Conservation (phyloP, 441 rosid species). For the Cnidoscolus chayamansa region DNA sequence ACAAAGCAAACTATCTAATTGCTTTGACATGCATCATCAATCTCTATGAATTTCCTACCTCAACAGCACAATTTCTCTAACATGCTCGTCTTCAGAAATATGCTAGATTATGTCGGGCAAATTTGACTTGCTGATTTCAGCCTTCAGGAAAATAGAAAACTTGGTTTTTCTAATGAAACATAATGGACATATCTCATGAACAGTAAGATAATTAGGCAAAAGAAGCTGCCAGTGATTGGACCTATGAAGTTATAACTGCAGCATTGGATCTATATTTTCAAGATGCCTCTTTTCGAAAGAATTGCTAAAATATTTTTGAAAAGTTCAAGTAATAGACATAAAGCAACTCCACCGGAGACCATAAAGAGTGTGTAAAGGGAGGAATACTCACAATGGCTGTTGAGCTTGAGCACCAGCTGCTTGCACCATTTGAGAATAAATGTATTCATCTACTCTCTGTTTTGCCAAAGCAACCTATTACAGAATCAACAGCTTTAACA, state of each 20-base stretch:
- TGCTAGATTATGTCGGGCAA: no score
- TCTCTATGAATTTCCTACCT: not conserved
- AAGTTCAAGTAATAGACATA: not conserved
- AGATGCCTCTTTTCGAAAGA: not conserved
- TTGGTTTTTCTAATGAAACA: not conserved
- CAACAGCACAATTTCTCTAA: no score
- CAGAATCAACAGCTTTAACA: not conserved
- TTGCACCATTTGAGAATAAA: conserved; percentile 52
- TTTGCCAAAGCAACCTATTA: conserved; percentile 61
- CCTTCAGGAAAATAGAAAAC: not conserved
- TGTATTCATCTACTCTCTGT: conserved; percentile 60
- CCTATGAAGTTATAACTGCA: not conserved
- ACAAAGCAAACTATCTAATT: not conserved
- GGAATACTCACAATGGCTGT: conserved; percentile 26
- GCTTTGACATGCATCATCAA: not conserved
- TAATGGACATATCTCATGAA: not conserved
- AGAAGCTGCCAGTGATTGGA: not conserved
- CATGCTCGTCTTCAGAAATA: no score
- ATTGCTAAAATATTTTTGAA: not conserved
- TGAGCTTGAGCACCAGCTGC: conserved; percentile 35
- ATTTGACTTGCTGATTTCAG: not conserved
- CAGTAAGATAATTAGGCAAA: no score
- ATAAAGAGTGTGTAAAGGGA: not conserved
- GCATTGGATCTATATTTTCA: not conserved
- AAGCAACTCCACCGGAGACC: not conserved